Conservation (phyloP, 768 basidiomycete genomes). For the Tricholoma furcatifolium region DNA sequence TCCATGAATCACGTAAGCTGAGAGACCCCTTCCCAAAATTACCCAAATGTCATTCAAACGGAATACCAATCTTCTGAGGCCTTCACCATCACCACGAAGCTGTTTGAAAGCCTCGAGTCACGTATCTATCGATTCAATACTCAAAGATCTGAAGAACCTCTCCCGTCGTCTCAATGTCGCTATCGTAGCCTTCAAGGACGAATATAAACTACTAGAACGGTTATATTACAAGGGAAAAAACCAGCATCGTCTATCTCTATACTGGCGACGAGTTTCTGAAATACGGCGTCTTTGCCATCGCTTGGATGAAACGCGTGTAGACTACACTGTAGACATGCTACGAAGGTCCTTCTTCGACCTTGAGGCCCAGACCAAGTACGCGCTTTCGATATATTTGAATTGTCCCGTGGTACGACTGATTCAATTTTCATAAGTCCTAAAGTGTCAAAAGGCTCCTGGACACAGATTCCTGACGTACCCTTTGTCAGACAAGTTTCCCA, state of each 20-base stretch:
- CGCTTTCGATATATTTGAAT: slow-evolving; percentile 1
- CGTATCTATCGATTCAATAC: slow-evolving; percentile 46
- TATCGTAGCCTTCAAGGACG: slow-evolving; percentile 42
- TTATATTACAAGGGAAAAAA: slow-evolving; percentile 81
- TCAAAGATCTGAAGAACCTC: slow-evolving; percentile 59
- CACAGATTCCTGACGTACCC: slow-evolving; percentile 45
- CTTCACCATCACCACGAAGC: slow-evolving; percentile 18
- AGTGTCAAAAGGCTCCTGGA: slow-evolving; percentile 62
- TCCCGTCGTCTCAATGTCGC: slow-evolving; percentile 52
- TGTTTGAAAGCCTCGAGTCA: slow-evolving; percentile 30
- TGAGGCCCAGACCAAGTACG: slow-evolving; percentile 36
- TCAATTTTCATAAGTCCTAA: slow-evolving; percentile 39
- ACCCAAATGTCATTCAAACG: slow-evolving; percentile 4
- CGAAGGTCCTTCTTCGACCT: slow-evolving; percentile 52
- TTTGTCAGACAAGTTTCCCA: slow-evolving; percentile 32
- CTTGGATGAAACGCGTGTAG: slow-evolving; percentile 30
- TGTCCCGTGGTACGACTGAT: neutral
- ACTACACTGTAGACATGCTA: slow-evolving; percentile 33
- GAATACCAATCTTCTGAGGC: neutral
- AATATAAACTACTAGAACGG: slow-evolving; percentile 60
- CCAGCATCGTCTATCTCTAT: slow-evolving; percentile 67
- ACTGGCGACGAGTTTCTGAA: slow-evolving; percentile 68
- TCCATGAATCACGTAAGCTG: slow-evolving; percentile 6
- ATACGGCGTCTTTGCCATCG: slow-evolving; percentile 51
- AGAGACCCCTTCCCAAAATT: no score